Evolutionary conservation across 2,329 filamentous ascomycete species (phyloP).

Genomic region (Zalaria obscura): DNA sequence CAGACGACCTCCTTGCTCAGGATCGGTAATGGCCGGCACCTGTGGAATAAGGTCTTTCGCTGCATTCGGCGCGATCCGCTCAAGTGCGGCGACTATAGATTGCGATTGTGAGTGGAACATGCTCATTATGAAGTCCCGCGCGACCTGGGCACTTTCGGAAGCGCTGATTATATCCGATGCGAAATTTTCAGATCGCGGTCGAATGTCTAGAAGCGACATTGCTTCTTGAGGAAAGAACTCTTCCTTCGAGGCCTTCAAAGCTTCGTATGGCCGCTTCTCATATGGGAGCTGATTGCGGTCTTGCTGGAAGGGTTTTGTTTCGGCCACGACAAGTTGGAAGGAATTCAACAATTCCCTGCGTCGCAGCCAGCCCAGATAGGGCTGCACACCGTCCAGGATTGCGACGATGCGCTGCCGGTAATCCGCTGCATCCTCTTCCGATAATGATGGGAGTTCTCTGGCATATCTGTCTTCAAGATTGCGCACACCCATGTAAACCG

Average conservation of each 20-base stretch:
- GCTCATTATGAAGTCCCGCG: constrained; percentile 34
- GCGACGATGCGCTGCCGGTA: no score
- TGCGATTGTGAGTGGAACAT: constrained; percentile 22
- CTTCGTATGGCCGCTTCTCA: constrained; percentile 60
- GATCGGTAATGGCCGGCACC: constrained; percentile 37
- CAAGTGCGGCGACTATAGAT: constrained; percentile 31
- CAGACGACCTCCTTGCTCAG: constrained; percentile 29
- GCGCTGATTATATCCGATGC: constrained; percentile 14
- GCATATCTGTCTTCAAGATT: no score
- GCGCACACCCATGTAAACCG: no score
- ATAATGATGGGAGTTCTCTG: no score
- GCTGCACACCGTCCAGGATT: no score
- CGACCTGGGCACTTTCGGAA: constrained; percentile 9
- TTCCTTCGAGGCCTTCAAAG: constrained; percentile 39
- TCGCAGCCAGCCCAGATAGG: no score
- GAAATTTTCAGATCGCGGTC: constrained; percentile 34
- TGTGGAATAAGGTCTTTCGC: constrained; percentile 36
- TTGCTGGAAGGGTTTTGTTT: no score
- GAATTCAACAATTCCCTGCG: no score
- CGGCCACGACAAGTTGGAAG: no score
- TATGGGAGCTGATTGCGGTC: constrained; percentile 33
- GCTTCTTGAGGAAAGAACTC: constrained; percentile 55
- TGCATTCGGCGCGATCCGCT: constrained; percentile 45
- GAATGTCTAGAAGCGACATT: constrained; percentile 50
- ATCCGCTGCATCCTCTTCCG: no score